Percentiles rank a stretch among this genome's conserved stretches.
Conservation (phyloP, 352 stramenopile species). For the Elongisporangium undulatum region DNA sequence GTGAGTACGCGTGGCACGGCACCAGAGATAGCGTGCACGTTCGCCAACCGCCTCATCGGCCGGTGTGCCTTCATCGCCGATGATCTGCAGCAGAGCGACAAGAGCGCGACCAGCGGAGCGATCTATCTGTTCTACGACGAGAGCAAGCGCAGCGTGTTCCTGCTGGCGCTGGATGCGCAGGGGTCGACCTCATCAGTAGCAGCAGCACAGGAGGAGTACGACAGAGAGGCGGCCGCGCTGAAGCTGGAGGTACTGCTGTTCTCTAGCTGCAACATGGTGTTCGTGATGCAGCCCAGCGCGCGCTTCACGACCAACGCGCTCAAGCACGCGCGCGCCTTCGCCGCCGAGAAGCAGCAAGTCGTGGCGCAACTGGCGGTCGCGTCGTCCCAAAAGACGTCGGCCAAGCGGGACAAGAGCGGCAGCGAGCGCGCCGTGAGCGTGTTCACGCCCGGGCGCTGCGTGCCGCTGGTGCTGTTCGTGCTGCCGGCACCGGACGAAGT, state of each 20-base stretch:
- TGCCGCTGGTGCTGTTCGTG: constrained; percentile 61
- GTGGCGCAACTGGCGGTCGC: constrained; percentile 19
- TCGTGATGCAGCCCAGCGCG: constrained; percentile 37
- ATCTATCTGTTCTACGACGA: constrained; percentile 64
- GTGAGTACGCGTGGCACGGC: constrained; percentile 34
- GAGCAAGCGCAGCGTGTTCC: constrained; percentile 34
- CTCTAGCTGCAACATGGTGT: constrained; percentile 52
- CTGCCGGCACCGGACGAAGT: constrained; percentile 52
- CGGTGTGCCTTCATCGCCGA: constrained; percentile 39
- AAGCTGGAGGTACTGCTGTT: constrained; percentile 70
- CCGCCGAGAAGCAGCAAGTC: constrained; percentile 54
- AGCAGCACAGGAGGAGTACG: constrained; percentile 18
- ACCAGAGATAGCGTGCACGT: constrained; percentile 26
- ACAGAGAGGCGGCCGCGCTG: constrained; percentile 30
- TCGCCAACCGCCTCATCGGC: constrained; percentile 64
- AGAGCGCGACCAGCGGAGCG: constrained; percentile 16
- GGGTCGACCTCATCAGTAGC: constrained; percentile 5
- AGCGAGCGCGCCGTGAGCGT: constrained; percentile 22
- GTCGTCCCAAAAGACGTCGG: constrained; percentile 11
- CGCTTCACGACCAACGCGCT: constrained; percentile 37
- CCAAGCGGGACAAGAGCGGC: constrained; percentile 36
- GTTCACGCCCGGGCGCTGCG: constrained; percentile 54
- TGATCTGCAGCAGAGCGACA: constrained; percentile 14
- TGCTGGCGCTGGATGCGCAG: constrained; percentile 27
- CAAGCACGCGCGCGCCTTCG: constrained; percentile 39